Evolutionary conservation across 2,329 filamentous ascomycete genomes (phyloP), one percentile per base, ranked within the genome.

Genomic region (Arachnopeziza araneosa): DNA sequence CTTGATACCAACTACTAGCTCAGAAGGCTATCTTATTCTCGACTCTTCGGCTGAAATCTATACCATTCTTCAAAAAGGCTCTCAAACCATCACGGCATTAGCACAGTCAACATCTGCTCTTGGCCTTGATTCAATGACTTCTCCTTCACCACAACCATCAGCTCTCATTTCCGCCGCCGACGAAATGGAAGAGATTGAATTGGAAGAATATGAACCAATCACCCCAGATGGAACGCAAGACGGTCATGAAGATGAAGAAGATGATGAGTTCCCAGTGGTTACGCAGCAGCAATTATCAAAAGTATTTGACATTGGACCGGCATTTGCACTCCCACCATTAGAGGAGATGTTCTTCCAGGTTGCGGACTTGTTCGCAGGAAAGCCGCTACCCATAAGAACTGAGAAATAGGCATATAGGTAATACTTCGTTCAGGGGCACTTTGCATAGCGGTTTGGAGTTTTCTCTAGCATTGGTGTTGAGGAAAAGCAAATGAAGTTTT

Each of bases 261-360:
- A 80, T 55, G 77, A 80, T 23, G 81, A 83, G 60, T 75, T 78
- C 2, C 81, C 82, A 7, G 83, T 91, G 21, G 82, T 92, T 21
- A 78, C 85, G 50, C 83, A 86, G 54, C 86, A 92, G 69, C 83
- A 84, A 64, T 75, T 93, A 57, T 80, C 87, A 6, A 80, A 85
- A 55, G 82, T 93, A 48, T 91, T 93, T 64, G 87, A 91, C 64
- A 79, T 81, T 17, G 84, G 84, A 1, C 85, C 87, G 1, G 82
- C 86, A 2, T 89, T 88, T 69, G 86, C 87, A 0, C 81, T 88
- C 68, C 86, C 87, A 23, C 84, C 88, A 12, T 83, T 93, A 23
- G 85, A 88, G 72, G 89, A 91, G 63, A 82, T 91, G 76, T 92
- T 93, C 70, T 85, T 88, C 72, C 84, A 86, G 72, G 86, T 93